Percentiles rank a stretch among this genome's conserved stretches.
These are phyloP conservation scores for Aphanocladium album DNA, from an alignment of 2,329 filamentous ascomycete genomes.

Conservation along the genomic window DNA sequence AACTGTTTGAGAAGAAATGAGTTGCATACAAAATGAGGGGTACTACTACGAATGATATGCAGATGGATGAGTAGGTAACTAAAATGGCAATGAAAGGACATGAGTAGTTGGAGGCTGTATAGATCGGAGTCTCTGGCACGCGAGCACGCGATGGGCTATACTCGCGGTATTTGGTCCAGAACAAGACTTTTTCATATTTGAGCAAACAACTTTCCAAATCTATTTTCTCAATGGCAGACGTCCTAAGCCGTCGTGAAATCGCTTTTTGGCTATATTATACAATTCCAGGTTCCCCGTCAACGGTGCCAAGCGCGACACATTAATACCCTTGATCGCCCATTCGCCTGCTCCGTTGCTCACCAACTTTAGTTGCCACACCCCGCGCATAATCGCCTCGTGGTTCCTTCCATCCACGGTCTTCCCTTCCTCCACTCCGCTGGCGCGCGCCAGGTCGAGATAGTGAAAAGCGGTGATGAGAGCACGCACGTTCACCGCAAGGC, in stretches of 20 bases:
- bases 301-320: background rate
- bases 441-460: background rate
- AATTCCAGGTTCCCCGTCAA: background rate
- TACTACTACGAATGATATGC: too few relatives aligned
- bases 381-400: background rate
- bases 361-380: background rate
- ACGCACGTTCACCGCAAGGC: background rate
- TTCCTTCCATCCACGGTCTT: background rate
- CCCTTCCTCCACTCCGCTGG: background rate
- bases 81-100: too few relatives aligned
- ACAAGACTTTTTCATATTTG: too few relatives aligned
- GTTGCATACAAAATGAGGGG: too few relatives aligned
- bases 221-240: background rate
- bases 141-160: too few relatives aligned
- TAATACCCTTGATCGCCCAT: background rate
- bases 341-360: background rate
- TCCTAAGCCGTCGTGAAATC: background rate
- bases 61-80: too few relatives aligned
- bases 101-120: too few relatives aligned
- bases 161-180: too few relatives aligned
- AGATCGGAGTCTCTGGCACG: too few relatives aligned
- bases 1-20: too few relatives aligned
- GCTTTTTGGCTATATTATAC: background rate
- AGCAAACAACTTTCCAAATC: background rate
- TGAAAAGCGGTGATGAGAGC: background rate